Evolutionary conservation across 768 basidiomycete species (phyloP).

Genomic region (Lentinula edodes): DNA sequence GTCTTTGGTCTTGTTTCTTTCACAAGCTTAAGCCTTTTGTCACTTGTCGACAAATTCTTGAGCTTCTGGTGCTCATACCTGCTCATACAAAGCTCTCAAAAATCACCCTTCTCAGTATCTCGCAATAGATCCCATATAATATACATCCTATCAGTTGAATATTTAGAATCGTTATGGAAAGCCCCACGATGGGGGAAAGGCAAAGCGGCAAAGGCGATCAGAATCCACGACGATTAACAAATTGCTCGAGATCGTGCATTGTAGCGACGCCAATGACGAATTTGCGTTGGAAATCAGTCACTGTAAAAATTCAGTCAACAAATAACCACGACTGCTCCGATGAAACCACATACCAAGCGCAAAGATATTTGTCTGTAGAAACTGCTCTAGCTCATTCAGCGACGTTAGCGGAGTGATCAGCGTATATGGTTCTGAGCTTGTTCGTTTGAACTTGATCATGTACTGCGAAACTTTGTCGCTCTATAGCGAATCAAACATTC

Average conservation of each 20-base stretch:
- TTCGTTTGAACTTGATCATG: slow-evolving; percentile 72
- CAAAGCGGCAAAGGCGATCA: slow-evolving; percentile 8
- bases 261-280: slow-evolving; percentile 84
- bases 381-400: slow-evolving; percentile 75
- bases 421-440: slow-evolving; percentile 59
- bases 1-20: not conserved
- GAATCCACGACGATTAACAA: slow-evolving; percentile 46
- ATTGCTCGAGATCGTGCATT: slow-evolving; percentile 64
- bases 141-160: not conserved
- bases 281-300: slow-evolving; percentile 77
- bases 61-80: too few relatives aligned
- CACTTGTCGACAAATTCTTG: too few relatives aligned
- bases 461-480: slow-evolving; percentile 63
- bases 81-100: too few relatives aligned
- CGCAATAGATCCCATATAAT: too few relatives aligned
- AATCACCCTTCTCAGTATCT: too few relatives aligned
- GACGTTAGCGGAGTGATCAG: slow-evolving; percentile 78
- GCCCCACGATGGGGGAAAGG: too few relatives aligned
- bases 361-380: slow-evolving; percentile 67
- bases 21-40: not conserved
- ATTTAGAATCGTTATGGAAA: too few relatives aligned
- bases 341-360: slow-evolving; percentile 54
- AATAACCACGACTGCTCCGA: not conserved
- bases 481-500: slow-evolving; percentile 29
- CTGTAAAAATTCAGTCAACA: slow-evolving; percentile 29